Percentiles rank a stretch among this genome's conserved stretches.
phyloP scores from a whole-genome alignment of 1,284 basidiomycete species.

The Ceratobasidium sp. region DNA sequence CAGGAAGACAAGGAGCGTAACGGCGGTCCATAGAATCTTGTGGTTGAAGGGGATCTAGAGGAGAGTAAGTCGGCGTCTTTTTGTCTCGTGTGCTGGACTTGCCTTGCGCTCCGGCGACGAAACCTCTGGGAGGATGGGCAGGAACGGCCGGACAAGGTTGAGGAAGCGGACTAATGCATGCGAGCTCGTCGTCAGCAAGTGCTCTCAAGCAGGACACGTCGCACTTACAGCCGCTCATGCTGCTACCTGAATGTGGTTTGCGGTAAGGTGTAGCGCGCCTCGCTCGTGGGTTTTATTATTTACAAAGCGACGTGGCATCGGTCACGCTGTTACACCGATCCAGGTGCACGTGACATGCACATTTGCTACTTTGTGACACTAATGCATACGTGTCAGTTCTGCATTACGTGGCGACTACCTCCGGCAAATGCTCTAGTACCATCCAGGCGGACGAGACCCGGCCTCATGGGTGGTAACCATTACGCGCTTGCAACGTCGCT shows the following conservation, averaged over 20 bases:
- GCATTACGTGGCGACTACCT: slow-evolving; percentile 34
- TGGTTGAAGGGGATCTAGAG: slow-evolving; percentile 92
- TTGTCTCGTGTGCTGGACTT: slow-evolving; percentile 46
- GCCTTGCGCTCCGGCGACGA: slow-evolving; percentile 97
- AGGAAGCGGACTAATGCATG: slow-evolving; percentile 84
- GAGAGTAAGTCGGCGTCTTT: slow-evolving; percentile 47
- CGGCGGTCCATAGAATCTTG: slow-evolving; percentile 97
- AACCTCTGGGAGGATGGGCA: slow-evolving; percentile 94
- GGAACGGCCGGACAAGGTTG: slow-evolving; percentile 95
- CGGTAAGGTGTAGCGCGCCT: slow-evolving; percentile 33
- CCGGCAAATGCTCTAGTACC: slow-evolving; percentile 23
- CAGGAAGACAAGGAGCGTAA: slow-evolving; percentile 97
- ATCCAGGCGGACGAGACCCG: not conserved
- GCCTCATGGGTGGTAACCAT: slow-evolving; percentile 1
- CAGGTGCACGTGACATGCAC: slow-evolving; percentile 33
- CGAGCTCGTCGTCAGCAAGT: slow-evolving; percentile 26
- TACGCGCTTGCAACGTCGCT: not conserved
- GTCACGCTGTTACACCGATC: slow-evolving; percentile 15
- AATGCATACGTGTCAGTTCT: slow-evolving; percentile 39
- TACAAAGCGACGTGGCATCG: slow-evolving; percentile 45
- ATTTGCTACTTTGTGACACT: slow-evolving; percentile 21
- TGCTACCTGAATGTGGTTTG: slow-evolving; percentile 47
- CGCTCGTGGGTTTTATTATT: slow-evolving; percentile 43
- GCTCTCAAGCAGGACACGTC: not conserved
- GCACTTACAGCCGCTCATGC: slow-evolving; percentile 53